phyloP scores from a whole-genome alignment of 352 stramenopile species.

The Pythium aquatile region DNA sequence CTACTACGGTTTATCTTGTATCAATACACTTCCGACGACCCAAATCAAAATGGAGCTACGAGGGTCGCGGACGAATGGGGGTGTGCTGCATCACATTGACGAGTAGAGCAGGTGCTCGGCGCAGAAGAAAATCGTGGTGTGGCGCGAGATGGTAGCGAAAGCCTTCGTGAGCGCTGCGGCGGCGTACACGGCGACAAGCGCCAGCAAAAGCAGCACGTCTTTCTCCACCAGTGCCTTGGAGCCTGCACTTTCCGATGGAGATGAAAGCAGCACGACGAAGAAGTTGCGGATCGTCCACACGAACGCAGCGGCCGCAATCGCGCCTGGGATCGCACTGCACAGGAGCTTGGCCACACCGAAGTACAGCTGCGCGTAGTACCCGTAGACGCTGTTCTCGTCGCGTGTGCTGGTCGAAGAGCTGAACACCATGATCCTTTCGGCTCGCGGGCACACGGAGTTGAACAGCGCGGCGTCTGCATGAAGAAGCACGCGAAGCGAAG shows the following conservation, averaged over 20 bases:
- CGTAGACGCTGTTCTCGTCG: slow-evolving; percentile 33
- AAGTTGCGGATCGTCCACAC: slow-evolving; percentile 47
- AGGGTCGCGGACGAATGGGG: not conserved
- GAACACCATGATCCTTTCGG: slow-evolving; percentile 56
- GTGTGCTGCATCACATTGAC: slow-evolving; percentile 11
- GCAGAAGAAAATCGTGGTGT: slow-evolving; percentile 74
- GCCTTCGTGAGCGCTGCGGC: slow-evolving; percentile 51
- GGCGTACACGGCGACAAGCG: slow-evolving; percentile 46
- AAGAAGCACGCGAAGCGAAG: slow-evolving; percentile 38
- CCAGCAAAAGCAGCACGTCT: slow-evolving; percentile 45
- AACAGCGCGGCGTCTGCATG: slow-evolving; percentile 47
- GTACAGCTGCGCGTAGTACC: slow-evolving; percentile 54
- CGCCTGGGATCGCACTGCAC: slow-evolving; percentile 42
- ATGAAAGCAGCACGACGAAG: slow-evolving; percentile 22
- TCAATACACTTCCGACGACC: slow-evolving; percentile 22
- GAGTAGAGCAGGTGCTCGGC: slow-evolving; percentile 59
- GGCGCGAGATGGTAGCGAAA: slow-evolving; percentile 53
- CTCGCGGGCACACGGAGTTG: slow-evolving; percentile 51
- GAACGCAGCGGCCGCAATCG: slow-evolving; percentile 42
- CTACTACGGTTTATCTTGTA: slow-evolving; percentile 19
- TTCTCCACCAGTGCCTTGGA: slow-evolving; percentile 26
- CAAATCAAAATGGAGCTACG: not conserved
- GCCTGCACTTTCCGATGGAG: slow-evolving; percentile 3
- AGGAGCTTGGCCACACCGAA: slow-evolving; percentile 54
- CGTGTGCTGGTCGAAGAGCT: slow-evolving; percentile 33